phyloP scores from a whole-genome alignment of 164 flowering plant genomes.

The Kalanchoe fedtschenkoi region DNA sequence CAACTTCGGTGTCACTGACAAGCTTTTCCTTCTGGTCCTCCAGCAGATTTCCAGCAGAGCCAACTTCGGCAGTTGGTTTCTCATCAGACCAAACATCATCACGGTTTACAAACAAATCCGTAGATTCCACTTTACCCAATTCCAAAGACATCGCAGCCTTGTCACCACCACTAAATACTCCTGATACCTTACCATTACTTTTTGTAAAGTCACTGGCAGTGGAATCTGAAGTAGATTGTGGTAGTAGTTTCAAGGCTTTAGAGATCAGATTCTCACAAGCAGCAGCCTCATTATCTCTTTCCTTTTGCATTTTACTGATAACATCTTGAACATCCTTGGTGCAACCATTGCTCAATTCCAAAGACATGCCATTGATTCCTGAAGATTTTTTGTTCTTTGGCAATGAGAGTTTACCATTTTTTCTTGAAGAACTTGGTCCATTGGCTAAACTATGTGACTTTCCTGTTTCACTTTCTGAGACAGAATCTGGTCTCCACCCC shows the following conservation, averaged over 20 bases:
- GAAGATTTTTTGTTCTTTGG: background rate
- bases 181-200: conserved; percentile 9
- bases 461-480: conserved; percentile 7
- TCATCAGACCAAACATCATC: background rate
- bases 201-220: conserved; percentile 12
- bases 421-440: conserved; percentile 10
- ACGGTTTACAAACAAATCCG: background rate
- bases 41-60: too few species aligned
- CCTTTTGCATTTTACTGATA: conserved; percentile 16
- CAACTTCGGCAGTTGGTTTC: background rate
- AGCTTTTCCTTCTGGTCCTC: background rate
- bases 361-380: background rate
- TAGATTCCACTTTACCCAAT: background rate
- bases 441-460: conserved; percentile 6
- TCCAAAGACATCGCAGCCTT: background rate
- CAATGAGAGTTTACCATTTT: conserved; percentile 11
- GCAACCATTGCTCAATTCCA: conserved; percentile 4
- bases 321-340: conserved; percentile 12
- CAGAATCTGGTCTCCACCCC: conserved; percentile 6
- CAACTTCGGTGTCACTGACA: background rate
- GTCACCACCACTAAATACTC: background rate
- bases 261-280: conserved; percentile 10
- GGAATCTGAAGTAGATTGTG: conserved; percentile 7
- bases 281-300: conserved; percentile 17
- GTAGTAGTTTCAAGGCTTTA: conserved; percentile 7